Evolutionary conservation across 192 early-diverging fungal genomes (phyloP).

Genomic region (Coemansia sp.): DNA sequence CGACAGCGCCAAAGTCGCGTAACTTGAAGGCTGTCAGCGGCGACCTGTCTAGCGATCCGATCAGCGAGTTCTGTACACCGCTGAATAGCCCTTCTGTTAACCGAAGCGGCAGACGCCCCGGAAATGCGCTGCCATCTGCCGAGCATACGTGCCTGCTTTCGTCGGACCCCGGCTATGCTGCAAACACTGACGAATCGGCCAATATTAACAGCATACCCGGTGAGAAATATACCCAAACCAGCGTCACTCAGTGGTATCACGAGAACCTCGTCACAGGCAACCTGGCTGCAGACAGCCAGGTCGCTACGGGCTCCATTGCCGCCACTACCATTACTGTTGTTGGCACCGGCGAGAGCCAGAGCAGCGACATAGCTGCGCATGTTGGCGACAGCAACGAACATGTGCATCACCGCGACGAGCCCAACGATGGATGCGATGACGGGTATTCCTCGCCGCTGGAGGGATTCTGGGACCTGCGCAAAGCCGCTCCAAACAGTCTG

Average conservation of each 20-base stretch:
- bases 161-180: neutral
- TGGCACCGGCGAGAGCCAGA: neutral
- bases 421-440: constrained; percentile 6
- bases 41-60: constrained; percentile 40
- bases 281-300: too few species aligned
- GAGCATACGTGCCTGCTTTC: too few species aligned
- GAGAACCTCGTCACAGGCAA: constrained; percentile 9
- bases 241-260: constrained; percentile 47
- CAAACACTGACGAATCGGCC: neutral
- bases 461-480: constrained; percentile 43
- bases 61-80: constrained; percentile 35
- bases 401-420: neutral
- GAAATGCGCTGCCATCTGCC: too few species aligned
- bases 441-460: constrained; percentile 48
- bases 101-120: too few species aligned
- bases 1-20: neutral
- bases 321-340: neutral
- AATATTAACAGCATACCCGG: neutral
- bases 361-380: neutral
- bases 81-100: constrained; percentile 14
- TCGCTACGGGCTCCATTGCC: too few species aligned
- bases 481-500: neutral
- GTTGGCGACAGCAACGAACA: constrained; percentile 2
- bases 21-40: neutral
- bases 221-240: neutral